Evolutionary conservation across 1,139 yeast species (phyloP).

Genomic region (Candida glucosophila): DNA sequence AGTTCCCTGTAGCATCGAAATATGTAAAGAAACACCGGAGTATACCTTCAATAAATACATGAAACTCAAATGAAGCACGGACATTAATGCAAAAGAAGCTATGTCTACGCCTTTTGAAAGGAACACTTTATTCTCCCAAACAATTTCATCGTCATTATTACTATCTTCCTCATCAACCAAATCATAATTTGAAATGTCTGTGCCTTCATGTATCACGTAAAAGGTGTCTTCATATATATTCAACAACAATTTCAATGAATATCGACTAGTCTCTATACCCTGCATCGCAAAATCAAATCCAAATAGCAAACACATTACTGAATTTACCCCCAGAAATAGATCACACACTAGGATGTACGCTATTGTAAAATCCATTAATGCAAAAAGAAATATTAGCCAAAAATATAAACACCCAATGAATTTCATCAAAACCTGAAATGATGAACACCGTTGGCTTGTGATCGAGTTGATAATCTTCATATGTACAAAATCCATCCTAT

Average conservation of each 20-base stretch:
- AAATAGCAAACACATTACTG: conserved; percentile 47
- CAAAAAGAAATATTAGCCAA: conserved; percentile 31
- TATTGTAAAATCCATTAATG: conserved; percentile 41
- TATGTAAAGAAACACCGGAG: conserved; percentile 50
- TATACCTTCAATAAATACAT: conserved; percentile 37
- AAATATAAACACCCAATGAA: conserved; percentile 14
- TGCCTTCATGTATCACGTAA: conserved; percentile 10
- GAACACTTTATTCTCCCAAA: conserved; percentile 68
- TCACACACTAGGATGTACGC: conserved; percentile 53
- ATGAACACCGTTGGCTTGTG: conserved; percentile 20
- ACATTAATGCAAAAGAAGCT: conserved; percentile 33
- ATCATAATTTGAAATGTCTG: conserved; percentile 5
- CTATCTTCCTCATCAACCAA: conserved; percentile 19
- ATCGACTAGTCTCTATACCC: conserved; percentile 45
- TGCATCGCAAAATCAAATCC: conserved; percentile 73
- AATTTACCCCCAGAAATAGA: conserved; percentile 44
- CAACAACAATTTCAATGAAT: conserved; percentile 40
- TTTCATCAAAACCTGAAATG: conserved; percentile 17
- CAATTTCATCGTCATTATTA: conserved; percentile 43
- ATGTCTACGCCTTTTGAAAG: conserved; percentile 54
- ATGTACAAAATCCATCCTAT: conserved; percentile 50
- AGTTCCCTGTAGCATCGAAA: conserved; percentile 62
- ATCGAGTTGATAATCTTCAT: conserved; percentile 23
- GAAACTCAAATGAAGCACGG: conserved; percentile 23
- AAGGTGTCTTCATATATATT: conserved; percentile 49